These are phyloP conservation scores for Epichloe scottii DNA, from an alignment of 2,329 filamentous ascomycete species.

Conservation along the genomic window DNA sequence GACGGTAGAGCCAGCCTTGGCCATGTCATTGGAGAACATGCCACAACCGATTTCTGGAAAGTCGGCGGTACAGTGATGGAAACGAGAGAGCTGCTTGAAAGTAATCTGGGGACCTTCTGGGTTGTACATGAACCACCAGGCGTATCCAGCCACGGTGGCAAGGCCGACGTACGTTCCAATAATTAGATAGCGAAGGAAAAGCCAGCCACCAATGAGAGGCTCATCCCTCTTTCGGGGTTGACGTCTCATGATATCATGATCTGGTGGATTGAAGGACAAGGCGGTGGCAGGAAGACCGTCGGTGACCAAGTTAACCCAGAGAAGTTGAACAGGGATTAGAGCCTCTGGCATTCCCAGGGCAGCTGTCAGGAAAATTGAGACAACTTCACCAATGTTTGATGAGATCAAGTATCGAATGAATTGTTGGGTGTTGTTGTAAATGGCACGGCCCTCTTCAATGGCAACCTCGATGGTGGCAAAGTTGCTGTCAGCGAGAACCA, in stretches of 20 bases:
- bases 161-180: slow-evolving; percentile 91
- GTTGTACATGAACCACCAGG: slow-evolving; percentile 99
- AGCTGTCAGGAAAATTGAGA: slow-evolving; percentile 96
- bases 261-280: slow-evolving; percentile 95
- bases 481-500: slow-evolving; percentile 98
- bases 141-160: slow-evolving; percentile 91
- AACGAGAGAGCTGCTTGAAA: slow-evolving; percentile 81
- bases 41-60: slow-evolving; percentile 84
- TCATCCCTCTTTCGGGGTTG: slow-evolving; percentile 87
- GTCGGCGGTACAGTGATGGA: slow-evolving; percentile 78
- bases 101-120: slow-evolving; percentile 77
- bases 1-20: slow-evolving; percentile 83
- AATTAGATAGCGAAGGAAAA: slow-evolving; percentile 95
- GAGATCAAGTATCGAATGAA: slow-evolving; percentile 99
- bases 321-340: slow-evolving; percentile 87
- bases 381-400: slow-evolving; percentile 97
- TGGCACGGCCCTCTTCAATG: slow-evolving; percentile 92
- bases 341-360: slow-evolving; percentile 96
- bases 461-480: slow-evolving; percentile 95
- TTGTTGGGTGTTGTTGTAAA: slow-evolving; percentile 99
- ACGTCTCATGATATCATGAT: slow-evolving; percentile 94
- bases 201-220: slow-evolving; percentile 81
- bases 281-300: slow-evolving; percentile 94
- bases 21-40: slow-evolving; percentile 80
- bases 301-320: slow-evolving; percentile 98